A percentile compares a stretch with the other conserved stretches of the same genome.
Conservation (phyloP, 495 filamentous ascomycete genomes). For the Aspergillus funiculosus region DNA sequence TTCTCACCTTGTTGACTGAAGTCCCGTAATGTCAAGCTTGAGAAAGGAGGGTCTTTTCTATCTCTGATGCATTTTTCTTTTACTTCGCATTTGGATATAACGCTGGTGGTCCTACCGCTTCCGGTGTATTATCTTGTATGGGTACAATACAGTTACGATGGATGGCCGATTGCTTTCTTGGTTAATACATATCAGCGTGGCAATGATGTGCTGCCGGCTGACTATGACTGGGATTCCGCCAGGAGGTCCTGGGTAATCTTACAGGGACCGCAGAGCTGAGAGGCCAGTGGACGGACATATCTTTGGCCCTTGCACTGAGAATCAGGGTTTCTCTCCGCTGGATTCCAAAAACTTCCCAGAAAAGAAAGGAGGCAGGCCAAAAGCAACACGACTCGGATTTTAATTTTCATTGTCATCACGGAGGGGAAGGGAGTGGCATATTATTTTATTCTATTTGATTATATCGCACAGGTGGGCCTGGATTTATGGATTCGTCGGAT, state of each 20-base stretch:
- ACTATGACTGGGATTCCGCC: slow-evolving; percentile 18
- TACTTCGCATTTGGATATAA: slow-evolving; percentile 14
- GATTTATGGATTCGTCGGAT: slow-evolving; percentile 15
- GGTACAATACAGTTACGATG: slow-evolving; percentile 29
- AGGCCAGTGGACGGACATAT: not conserved
- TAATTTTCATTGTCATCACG: not conserved
- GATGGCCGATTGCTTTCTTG: slow-evolving; percentile 28
- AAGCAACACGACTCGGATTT: slow-evolving; percentile 5
- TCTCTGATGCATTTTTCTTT: not conserved
- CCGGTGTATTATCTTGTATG: slow-evolving; percentile 16
- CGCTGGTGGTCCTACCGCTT: slow-evolving; percentile 9
- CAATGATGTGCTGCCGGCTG: slow-evolving; percentile 14
- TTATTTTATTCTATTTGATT: slow-evolving; percentile 11
- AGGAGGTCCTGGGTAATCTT: slow-evolving; percentile 7
- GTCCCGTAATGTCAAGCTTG: not conserved
- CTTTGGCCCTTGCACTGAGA: too few relatives aligned
- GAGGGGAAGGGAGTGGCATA: slow-evolving; percentile 6
- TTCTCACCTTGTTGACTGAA: not conserved
- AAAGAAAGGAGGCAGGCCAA: slow-evolving; percentile 1
- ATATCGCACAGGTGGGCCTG: slow-evolving; percentile 8
- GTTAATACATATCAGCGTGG: slow-evolving; percentile 31
- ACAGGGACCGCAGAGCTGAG: too few relatives aligned
- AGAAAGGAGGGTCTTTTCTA: slow-evolving; percentile 5
- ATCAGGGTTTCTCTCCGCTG: too few relatives aligned
- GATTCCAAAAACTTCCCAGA: not conserved